Evolutionary conservation across 495 filamentous ascomycete species (phyloP).

Genomic region (Tuber brumale): DNA sequence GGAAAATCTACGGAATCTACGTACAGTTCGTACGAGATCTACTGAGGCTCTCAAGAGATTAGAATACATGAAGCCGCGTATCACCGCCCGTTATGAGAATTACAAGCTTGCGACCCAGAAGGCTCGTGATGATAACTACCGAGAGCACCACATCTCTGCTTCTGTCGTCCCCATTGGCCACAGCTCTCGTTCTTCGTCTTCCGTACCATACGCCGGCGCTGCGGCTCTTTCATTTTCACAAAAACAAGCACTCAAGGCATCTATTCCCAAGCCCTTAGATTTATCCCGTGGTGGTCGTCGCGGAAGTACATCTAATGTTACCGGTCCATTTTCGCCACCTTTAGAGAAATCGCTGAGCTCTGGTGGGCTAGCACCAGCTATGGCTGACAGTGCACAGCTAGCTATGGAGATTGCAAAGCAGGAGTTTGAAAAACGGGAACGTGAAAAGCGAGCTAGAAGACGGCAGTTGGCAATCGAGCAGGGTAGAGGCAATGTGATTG

Average conservation of each 20-base stretch:
- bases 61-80: constrained; percentile 60
- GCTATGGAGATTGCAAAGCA: constrained; percentile 37
- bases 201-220: constrained; percentile 12
- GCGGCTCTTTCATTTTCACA: constrained; percentile 19
- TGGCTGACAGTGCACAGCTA: constrained; percentile 13
- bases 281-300: constrained; percentile 16
- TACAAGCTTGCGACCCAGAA: constrained; percentile 15
- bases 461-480: constrained; percentile 19
- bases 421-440: constrained; percentile 39
- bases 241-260: constrained; percentile 10
- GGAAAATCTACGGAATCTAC: constrained; percentile 17
- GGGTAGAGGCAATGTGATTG: constrained; percentile 19
- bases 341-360: constrained; percentile 16
- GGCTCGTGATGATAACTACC: constrained; percentile 11
- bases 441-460: constrained; percentile 25
- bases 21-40: constrained; percentile 51
- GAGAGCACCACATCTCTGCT: constrained; percentile 10
- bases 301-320: constrained; percentile 15
- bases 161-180: not conserved
- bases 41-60: constrained; percentile 55
- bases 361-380: constrained; percentile 3
- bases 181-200: not conserved
- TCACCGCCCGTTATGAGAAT: constrained; percentile 59
- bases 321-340: constrained; percentile 33
- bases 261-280: constrained; percentile 23